Evolutionary conservation across 2,329 filamentous ascomycete species (phyloP).

Genomic region (Delphinella strobiligena): DNA sequence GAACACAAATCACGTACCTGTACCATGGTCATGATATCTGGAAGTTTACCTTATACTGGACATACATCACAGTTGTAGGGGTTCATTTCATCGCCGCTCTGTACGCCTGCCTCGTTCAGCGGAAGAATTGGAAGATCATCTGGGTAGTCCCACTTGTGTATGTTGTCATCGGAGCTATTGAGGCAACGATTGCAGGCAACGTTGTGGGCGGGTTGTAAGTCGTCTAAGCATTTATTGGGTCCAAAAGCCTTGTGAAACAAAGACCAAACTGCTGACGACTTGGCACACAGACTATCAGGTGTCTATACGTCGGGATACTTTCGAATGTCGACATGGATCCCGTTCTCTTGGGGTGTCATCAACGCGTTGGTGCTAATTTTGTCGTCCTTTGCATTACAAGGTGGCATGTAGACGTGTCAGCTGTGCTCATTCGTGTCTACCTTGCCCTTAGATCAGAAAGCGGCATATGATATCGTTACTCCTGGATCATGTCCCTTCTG

Average conservation of each 20-base stretch:
- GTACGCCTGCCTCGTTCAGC: slow-evolving; percentile 63
- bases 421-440: no score
- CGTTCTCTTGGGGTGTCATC: slow-evolving; percentile 75
- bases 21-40: slow-evolving; percentile 69
- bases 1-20: slow-evolving; percentile 50
- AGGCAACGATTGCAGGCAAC: slow-evolving; percentile 70
- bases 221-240: slow-evolving; percentile 7
- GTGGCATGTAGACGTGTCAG: slow-evolving; percentile 63
- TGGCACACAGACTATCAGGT: slow-evolving; percentile 51
- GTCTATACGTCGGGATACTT: slow-evolving; percentile 76
- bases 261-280: slow-evolving; percentile 9
- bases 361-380: slow-evolving; percentile 73
- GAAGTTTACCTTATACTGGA: slow-evolving; percentile 83
- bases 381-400: slow-evolving; percentile 87
- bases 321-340: slow-evolving; percentile 89
- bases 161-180: slow-evolving; percentile 56
- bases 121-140: slow-evolving; percentile 42
- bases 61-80: slow-evolving; percentile 61
- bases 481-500: no score
- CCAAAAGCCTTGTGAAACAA: slow-evolving; percentile 9
- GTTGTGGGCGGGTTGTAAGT: slow-evolving; percentile 69
- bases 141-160: slow-evolving; percentile 66
- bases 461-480: no score
- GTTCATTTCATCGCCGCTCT: slow-evolving; percentile 62
- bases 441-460: no score